A percentile compares a stretch with the other conserved stretches of the same genome.
phyloP scores from a whole-genome alignment of 331 rosid species.

The Acacia pycnantha region DNA sequence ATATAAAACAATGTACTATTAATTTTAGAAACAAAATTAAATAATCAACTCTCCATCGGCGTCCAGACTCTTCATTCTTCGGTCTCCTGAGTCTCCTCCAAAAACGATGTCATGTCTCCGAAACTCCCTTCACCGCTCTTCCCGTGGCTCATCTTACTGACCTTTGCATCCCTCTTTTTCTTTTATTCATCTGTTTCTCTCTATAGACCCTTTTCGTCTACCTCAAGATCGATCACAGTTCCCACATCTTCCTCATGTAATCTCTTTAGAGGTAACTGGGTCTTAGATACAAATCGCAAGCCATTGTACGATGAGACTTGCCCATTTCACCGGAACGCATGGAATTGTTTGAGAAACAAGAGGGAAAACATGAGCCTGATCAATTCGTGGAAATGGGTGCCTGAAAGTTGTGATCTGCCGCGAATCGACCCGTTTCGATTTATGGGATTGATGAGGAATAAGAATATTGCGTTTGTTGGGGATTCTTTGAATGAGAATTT shows the following conservation, averaged over 20 bases:
- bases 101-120: conserved; percentile 45
- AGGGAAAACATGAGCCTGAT: conserved; percentile 63
- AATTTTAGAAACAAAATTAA: not conserved
- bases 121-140: conserved; percentile 62
- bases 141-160: conserved; percentile 54
- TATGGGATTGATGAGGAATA: conserved; percentile 62
- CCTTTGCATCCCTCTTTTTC: conserved; percentile 49
- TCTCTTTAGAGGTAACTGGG: conserved; percentile 64
- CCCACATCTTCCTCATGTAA: conserved; percentile 48
- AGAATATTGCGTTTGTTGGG: conserved; percentile 79
- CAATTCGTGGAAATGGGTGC: conserved; percentile 86
- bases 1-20: too few relatives aligned
- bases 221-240: conserved; percentile 17
- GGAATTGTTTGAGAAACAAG: conserved; percentile 88
- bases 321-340: conserved; percentile 87
- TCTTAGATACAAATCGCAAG: conserved; percentile 48
- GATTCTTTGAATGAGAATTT: conserved; percentile 93
- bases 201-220: conserved; percentile 21
- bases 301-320: conserved; percentile 81
- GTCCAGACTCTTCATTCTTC: not conserved
- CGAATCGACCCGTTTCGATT: conserved; percentile 69
- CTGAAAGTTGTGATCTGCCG: conserved; percentile 52
- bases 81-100: not conserved
- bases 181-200: conserved; percentile 47
- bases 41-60: not conserved